Base-by-base conservation (phyloP, 768 basidiomycete genomes). In the Suillus tomentosus region DNA sequence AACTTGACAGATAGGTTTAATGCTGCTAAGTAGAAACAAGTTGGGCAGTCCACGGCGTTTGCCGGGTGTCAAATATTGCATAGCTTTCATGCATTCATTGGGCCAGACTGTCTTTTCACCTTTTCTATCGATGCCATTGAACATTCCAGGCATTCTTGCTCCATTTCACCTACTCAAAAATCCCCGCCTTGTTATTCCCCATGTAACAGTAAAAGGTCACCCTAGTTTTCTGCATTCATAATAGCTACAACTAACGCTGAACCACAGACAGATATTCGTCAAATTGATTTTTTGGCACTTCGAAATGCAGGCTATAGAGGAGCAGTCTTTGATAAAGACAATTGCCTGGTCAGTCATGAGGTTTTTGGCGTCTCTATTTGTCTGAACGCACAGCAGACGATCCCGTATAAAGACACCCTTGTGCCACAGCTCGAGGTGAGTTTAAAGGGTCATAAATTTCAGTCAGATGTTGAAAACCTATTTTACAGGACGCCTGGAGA, bases 321-420 rank as follows among this genome's bases (percentile, higher is more conserved):
- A n/a, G 92, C 90, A 3, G 87, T 99, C 1, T 91, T 99, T 68
- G 96, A 99, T 83, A 98, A 99, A 78, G 96, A 99, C 73, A 99
- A 99, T 70, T 99, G 96, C 72, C 78, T 99, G 68, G 96, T 94
- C 67, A 36, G 90, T 79, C 4, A 19, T 5, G 56, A 56, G 2
- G n/a, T 48, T 31, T 36, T 17, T 39, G 17, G 40, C 1, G 11
- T 58, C 4, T 57, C 4, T 8, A n/a, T 37, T 22, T 31, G 14
- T 24, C 11, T 70, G 13, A 60, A 63, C 31, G 31, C 3, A 10
- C 3, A 27, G 31, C 56, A 97, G 96, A 96, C 96, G 2, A 73
- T 87, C 39, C 96, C 96, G 0, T 78, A 92, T 71, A 75, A 82
- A 54, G 96, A 99, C 72, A 74, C 77, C 3, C 81, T 96, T 43